Conservation (phyloP, 352 stramenopile species). For the Lagenidium sp. region DNA sequence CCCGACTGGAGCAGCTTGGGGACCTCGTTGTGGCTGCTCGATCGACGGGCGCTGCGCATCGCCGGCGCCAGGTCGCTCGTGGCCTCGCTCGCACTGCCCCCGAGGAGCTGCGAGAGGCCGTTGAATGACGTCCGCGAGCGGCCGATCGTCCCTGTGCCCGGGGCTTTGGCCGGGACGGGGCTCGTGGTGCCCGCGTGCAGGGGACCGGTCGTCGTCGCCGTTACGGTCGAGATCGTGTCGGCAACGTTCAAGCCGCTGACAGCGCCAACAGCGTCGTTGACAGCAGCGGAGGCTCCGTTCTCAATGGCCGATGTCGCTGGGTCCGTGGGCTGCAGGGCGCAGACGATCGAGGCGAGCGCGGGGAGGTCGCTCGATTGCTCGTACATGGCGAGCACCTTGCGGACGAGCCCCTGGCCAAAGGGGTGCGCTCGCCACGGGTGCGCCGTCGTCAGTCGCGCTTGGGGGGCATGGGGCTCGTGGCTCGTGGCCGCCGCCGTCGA, state of each 20-base stretch:
- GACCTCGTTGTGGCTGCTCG: slow-evolving; percentile 56
- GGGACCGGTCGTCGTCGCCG: not conserved
- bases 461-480: not conserved
- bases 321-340: slow-evolving; percentile 19
- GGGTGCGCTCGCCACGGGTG: slow-evolving; percentile 76
- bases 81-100: slow-evolving; percentile 12
- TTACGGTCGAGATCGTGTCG: not conserved
- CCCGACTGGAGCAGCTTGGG: slow-evolving; percentile 8
- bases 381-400: slow-evolving; percentile 73
- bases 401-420: slow-evolving; percentile 65
- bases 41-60: slow-evolving; percentile 41
- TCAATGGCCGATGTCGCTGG: not conserved
- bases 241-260: not conserved
- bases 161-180: too few species aligned
- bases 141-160: too few species aligned
- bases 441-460: slow-evolving; percentile 23
- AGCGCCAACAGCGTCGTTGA: not conserved
- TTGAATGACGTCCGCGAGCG: slow-evolving; percentile 15
- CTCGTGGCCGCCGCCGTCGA: slow-evolving; percentile 35
- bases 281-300: not conserved
- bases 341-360: slow-evolving; percentile 72
- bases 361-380: slow-evolving; percentile 70
- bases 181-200: too few species aligned
- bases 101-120: slow-evolving; percentile 10
- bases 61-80: slow-evolving; percentile 25